Conservation (phyloP, 371 early-diverging fungal genomes). For the Mortierella sp. region DNA sequence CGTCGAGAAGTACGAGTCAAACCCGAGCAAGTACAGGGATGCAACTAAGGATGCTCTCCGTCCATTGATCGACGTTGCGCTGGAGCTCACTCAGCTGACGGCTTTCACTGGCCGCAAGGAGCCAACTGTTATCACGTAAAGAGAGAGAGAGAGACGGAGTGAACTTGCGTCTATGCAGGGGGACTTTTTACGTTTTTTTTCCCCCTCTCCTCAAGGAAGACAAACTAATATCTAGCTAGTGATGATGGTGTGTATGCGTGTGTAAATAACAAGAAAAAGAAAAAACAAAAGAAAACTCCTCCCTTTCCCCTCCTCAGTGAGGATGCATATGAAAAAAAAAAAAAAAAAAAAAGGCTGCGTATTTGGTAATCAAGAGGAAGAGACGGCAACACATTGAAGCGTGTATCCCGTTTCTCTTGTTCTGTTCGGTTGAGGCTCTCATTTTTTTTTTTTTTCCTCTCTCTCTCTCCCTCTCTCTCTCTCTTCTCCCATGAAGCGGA, state of each 20-base stretch:
- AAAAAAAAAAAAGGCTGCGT: too few species aligned
- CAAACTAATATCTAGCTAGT: neutral
- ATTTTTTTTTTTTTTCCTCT: too few species aligned
- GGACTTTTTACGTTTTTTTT: neutral
- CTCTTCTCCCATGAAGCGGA: too few species aligned
- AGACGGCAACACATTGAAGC: too few species aligned
- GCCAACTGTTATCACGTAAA: slow-evolving; percentile 94
- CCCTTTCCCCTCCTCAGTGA: too few species aligned
- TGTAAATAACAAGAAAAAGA: neutral
- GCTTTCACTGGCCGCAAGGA: slow-evolving; percentile 88
- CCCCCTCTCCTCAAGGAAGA: neutral
- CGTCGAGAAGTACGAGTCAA: slow-evolving; percentile 89
- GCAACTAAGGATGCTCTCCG: slow-evolving; percentile 88
- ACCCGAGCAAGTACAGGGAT: slow-evolving; percentile 64
- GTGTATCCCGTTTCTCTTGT: too few species aligned
- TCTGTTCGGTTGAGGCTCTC: too few species aligned
- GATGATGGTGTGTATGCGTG: too few species aligned
- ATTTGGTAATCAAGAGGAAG: too few species aligned
- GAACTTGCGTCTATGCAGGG: neutral
- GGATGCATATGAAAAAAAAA: too few species aligned
- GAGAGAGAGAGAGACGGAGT: neutral
- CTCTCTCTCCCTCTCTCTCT: too few species aligned
- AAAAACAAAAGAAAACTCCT: slow-evolving; percentile 1
- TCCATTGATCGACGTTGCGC: slow-evolving; percentile 89
- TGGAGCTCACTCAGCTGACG: slow-evolving; percentile 79